Percentiles rank a stretch among this genome's conserved stretches.
Evolutionary conservation across 2,329 filamentous ascomycete genomes (phyloP).

Genomic region (Neopestalotiopsis rosae): DNA sequence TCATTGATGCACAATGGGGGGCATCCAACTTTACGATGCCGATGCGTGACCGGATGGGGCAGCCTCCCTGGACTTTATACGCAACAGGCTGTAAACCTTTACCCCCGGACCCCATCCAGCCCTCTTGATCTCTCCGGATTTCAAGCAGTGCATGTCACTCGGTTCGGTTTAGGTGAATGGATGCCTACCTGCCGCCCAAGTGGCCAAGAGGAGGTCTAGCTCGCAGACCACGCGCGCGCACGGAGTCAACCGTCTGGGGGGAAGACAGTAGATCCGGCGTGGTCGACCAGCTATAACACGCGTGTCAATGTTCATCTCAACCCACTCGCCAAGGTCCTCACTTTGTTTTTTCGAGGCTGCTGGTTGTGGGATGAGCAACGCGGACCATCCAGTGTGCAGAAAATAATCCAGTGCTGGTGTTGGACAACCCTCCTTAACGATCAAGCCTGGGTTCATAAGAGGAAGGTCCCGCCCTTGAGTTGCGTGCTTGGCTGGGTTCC

Average conservation of each 20-base stretch:
- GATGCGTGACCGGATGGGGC: slow-evolving; percentile 6
- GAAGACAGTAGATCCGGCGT: background rate
- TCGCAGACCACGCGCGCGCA: background rate
- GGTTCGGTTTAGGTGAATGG: slow-evolving; percentile 8
- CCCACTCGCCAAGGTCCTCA: background rate
- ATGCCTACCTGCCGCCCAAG: slow-evolving; percentile 2
- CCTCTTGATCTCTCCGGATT: background rate
- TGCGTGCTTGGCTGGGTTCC: background rate
- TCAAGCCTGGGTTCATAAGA: background rate
- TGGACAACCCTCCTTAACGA: background rate
- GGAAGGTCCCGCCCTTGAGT: background rate
- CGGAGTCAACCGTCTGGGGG: slow-evolving; percentile 1
- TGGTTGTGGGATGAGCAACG: background rate
- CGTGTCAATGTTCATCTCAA: background rate
- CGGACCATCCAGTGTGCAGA: slow-evolving; percentile 7
- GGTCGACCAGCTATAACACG: slow-evolving; percentile 2
- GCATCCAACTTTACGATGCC: slow-evolving; percentile 2
- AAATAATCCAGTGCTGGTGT: slow-evolving; percentile 1
- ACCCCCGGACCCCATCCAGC: background rate
- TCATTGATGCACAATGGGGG: background rate
- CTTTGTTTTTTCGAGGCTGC: background rate
- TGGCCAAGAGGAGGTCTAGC: slow-evolving; percentile 5
- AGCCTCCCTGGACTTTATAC: background rate
- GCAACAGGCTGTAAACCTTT: background rate
- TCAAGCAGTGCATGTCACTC: slow-evolving; percentile 1